Evolutionary conservation across 306 rosid genomes (phyloP).

Genomic region (Benincasa hispida): DNA sequence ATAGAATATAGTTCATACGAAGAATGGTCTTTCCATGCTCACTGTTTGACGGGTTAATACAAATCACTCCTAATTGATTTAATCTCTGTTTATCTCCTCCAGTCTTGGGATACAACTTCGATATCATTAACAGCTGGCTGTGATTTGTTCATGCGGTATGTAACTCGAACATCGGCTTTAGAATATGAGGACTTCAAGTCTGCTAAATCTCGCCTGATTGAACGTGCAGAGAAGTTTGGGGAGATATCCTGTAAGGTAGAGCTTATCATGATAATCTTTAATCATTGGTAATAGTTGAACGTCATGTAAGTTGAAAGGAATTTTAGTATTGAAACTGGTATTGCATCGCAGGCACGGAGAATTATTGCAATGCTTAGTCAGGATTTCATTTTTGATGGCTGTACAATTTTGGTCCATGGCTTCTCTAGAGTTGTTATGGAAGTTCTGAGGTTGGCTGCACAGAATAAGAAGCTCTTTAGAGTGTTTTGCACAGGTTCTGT

Average conservation of each 20-base stretch:
- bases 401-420: slow-evolving; percentile 92
- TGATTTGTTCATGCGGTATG: slow-evolving; percentile 83
- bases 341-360: slow-evolving; percentile 63
- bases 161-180: slow-evolving; percentile 81
- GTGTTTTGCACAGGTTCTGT: slow-evolving; percentile 81
- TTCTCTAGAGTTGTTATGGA: slow-evolving; percentile 84
- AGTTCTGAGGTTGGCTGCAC: slow-evolving; percentile 69
- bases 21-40: not conserved
- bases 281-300: not conserved
- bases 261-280: not conserved
- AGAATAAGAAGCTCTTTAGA: slow-evolving; percentile 63
- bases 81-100: slow-evolving; percentile 7
- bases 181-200: slow-evolving; percentile 88
- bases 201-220: slow-evolving; percentile 76
- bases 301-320: not conserved
- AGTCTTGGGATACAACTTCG: slow-evolving; percentile 84
- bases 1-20: not conserved
- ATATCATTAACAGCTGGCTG: slow-evolving; percentile 92
- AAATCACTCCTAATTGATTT: no score
- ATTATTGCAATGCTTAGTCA: slow-evolving; percentile 84
- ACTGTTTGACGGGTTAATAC: not conserved
- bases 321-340: not conserved
- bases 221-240: slow-evolving; percentile 96
- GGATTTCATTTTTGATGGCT: slow-evolving; percentile 84
- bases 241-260: slow-evolving; percentile 76